These are phyloP conservation scores for Closterium sp. DNA, from an alignment of 139 green algal species.

Conservation along the genomic window DNA sequence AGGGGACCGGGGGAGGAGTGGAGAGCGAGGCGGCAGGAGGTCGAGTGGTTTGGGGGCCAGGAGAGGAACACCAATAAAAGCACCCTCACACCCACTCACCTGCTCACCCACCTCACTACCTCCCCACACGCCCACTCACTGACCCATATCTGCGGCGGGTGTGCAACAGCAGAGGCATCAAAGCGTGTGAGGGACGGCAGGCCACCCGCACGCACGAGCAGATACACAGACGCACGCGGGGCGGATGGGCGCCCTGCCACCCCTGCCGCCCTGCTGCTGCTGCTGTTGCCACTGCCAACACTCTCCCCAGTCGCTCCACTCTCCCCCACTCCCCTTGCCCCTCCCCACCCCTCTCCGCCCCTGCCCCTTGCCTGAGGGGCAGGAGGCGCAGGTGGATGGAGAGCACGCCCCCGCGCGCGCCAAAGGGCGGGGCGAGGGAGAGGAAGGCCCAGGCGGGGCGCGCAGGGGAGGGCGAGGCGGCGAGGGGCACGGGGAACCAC, in stretches of 20 bases:
- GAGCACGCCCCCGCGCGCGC: not conserved
- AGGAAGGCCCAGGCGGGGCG: constrained; percentile 10
- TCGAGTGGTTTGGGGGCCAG: no score
- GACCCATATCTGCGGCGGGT: not conserved
- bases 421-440: not conserved
- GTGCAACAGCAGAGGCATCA: not conserved
- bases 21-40: no score
- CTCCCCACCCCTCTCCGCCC: not conserved
- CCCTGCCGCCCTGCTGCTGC: no score
- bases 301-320: no score
- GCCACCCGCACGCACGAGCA: not conserved
- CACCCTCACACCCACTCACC: no score
- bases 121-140: not conserved
- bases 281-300: not conserved
- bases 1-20: no score
- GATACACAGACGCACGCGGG: not conserved
- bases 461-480: not conserved
- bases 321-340: not conserved
- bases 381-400: not conserved
- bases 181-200: not conserved
- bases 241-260: no score
- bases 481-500: not conserved
- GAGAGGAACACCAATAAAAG: no score
- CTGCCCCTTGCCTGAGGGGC: no score
- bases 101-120: no score